A percentile compares a stretch with the other conserved stretches of the same genome.
phyloP scores from a whole-genome alignment of 164 flowering plant genomes.

The Brasenia schreberi region DNA sequence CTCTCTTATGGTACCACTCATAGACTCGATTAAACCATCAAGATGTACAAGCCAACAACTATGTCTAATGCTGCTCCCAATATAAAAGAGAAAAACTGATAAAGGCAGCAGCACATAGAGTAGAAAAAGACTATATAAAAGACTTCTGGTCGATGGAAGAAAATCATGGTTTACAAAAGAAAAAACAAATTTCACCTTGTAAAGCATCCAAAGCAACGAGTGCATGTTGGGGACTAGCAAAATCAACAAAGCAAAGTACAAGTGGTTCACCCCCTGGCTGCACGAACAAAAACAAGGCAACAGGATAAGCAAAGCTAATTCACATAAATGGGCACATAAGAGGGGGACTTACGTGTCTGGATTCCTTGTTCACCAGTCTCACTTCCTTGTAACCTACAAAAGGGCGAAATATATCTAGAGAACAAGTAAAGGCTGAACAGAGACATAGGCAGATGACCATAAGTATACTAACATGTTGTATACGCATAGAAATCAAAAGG shows the following conservation, averaged over 20 bases:
- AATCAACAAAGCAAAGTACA: constrained; percentile 89
- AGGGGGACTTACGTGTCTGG: constrained; percentile 56
- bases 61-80: neutral
- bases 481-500: constrained; percentile 23
- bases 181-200: constrained; percentile 46
- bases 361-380: constrained; percentile 80
- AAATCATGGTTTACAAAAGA: neutral
- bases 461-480: neutral
- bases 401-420: constrained; percentile 88
- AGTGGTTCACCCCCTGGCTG: constrained; percentile 83
- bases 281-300: constrained; percentile 7
- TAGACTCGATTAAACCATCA: neutral
- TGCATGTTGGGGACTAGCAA: constrained; percentile 66
- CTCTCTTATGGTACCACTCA: neutral
- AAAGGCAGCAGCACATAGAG: neutral
- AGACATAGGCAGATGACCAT: neutral
- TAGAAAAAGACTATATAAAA: too few species aligned
- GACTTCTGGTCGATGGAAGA: neutral
- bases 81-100: too few species aligned
- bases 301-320: neutral
- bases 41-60: neutral
- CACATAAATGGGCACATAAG: neutral
- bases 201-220: constrained; percentile 87
- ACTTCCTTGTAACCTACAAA: constrained; percentile 95
- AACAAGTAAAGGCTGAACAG: constrained; percentile 25